phyloP scores from a whole-genome alignment of 169 alveolate genomes.

The Plasmodium adleri region DNA sequence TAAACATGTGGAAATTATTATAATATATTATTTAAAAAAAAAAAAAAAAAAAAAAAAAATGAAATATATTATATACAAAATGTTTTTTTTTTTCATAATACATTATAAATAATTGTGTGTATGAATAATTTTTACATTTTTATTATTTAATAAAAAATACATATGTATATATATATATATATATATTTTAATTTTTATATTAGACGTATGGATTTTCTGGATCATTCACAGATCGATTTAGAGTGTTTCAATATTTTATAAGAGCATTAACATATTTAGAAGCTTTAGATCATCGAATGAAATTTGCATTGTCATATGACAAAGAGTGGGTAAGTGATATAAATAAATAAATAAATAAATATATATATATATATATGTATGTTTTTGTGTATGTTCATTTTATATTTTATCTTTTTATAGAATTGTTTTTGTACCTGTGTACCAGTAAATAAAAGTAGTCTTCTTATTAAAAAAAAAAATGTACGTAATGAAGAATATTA shows the following conservation, averaged over 20 bases:
- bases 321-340: conserved; percentile 52
- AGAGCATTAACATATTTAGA: conserved; percentile 26
- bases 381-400: background rate
- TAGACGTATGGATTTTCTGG: conserved; percentile 11
- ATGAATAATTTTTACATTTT: too few relatives aligned
- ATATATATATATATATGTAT: background rate
- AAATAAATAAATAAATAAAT: background rate
- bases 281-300: conserved; percentile 35
- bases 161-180: background rate
- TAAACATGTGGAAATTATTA: background rate
- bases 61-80: background rate
- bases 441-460: conserved; percentile 57
- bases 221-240: conserved; percentile 26
- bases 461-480: conserved; percentile 22
- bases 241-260: conserved; percentile 16
- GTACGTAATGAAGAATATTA: conserved; percentile 21
- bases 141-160: background rate
- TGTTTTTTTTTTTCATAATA: background rate
- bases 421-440: conserved; percentile 37
- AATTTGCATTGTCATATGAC: conserved; percentile 34
- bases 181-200: background rate
- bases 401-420: conserved; percentile 5
- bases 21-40: background rate
- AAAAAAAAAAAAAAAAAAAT: background rate
- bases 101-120: too few relatives aligned